Evolutionary conservation across 495 filamentous ascomycete species (phyloP), one percentile per base, ranked within the genome.

Genomic region (Hypomontagnella submonticulosa): DNA sequence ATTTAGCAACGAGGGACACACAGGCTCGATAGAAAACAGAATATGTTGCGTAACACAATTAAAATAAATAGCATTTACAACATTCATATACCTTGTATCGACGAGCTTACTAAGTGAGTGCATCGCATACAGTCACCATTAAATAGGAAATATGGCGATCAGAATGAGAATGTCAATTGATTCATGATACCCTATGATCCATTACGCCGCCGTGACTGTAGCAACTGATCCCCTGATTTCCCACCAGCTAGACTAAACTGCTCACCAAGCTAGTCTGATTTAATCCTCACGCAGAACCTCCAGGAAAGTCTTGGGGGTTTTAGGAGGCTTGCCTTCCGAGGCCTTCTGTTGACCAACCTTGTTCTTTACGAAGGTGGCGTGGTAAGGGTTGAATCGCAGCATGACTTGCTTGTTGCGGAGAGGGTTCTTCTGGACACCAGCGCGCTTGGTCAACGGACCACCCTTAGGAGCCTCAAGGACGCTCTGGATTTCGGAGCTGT

Each of bases 371-470:
- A 92, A 99, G 40, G 88, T 87, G 71, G 89, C 83, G 58, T 93
- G 93, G 83, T 99, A 99, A 60, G 95, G 95, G 86, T 99, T 99
- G 79, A 98, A 89, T 63, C 95, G 87, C 75, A 97, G 89, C 80
- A 97, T 85, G 60, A 99, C 87, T 85, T 98, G 96, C 87, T 90
- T 96, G 88, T 99, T 99, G 82, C 84, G 85, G 63, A 99, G 90
- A 76, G 95, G 96, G 87, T 99, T 98, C 93, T 99, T 99, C 87
- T 96, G 93, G 58, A 97, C 91, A 73, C 83, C 77, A 70, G 83
- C 82, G 71, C 95, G 91, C 92, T 97, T 97, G 80, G 92, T 95
- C 73, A 86, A 83, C 72, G 92, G 83, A 70, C 90, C 89, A 68
- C 96, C 96, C 85, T 91, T 93, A 72, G 92, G 92, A 37, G 88